Evolutionary conservation across 768 basidiomycete species (phyloP).

Genomic region (Flagelloscypha sp.): DNA sequence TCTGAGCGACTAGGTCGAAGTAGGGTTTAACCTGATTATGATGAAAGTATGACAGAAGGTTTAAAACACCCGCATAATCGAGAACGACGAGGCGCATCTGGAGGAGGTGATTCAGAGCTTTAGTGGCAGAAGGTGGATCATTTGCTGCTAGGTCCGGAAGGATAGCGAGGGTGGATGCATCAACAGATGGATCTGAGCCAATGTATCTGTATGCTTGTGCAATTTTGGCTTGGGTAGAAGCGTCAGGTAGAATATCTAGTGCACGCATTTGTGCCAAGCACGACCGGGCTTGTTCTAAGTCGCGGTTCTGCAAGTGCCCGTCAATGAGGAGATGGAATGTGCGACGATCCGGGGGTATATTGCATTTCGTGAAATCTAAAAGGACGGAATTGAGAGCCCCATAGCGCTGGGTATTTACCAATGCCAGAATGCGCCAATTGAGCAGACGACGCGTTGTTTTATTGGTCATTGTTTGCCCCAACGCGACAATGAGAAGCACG

Average conservation of each 20-base stretch:
- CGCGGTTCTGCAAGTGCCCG: constrained; percentile 60
- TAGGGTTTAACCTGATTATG: constrained; percentile 16
- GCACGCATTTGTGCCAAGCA: constrained; percentile 49
- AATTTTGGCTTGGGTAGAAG: constrained; percentile 53
- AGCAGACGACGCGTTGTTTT: constrained; percentile 48
- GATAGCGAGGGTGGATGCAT: constrained; percentile 39
- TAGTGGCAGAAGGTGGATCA: constrained; percentile 37
- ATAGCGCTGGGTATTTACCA: constrained; percentile 47
- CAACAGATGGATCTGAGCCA: constrained; percentile 49
- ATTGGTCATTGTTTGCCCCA: constrained; percentile 42
- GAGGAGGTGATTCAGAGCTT: constrained; percentile 63
- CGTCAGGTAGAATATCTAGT: constrained; percentile 45
- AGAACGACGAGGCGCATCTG: constrained; percentile 48
- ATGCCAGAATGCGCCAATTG: constrained; percentile 62
- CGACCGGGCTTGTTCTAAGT: constrained; percentile 47
- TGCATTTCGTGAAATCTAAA: constrained; percentile 38
- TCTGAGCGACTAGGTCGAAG: constrained; percentile 4
- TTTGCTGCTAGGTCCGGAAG: constrained; percentile 33
- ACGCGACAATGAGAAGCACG: constrained; percentile 38
- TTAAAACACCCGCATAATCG: constrained; percentile 39
- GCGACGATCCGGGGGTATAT: constrained; percentile 43
- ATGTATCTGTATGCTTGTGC: constrained; percentile 50
- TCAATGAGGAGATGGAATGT: constrained; percentile 66
- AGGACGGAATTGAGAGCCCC: constrained; percentile 35
- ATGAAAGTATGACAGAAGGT: constrained; percentile 43